phyloP scores from a whole-genome alignment of 768 basidiomycete species.

The Pleurotus salmoneostramineus region DNA sequence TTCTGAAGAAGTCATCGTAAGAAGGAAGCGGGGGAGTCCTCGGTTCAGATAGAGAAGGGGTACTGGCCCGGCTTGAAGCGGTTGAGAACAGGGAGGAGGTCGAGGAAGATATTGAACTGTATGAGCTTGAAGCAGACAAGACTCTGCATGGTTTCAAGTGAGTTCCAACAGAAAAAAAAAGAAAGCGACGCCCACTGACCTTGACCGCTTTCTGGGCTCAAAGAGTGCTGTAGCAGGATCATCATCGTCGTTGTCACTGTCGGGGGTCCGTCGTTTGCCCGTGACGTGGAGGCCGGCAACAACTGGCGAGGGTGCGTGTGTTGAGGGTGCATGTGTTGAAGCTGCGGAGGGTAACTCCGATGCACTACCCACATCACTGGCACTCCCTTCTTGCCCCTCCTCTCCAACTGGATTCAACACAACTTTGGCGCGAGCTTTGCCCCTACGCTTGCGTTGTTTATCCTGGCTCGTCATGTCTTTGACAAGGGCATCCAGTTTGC shows the following conservation, averaged over 20 bases:
- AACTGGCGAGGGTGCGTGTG: too few species aligned
- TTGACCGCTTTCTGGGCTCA: conserved; percentile 12
- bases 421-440: background rate
- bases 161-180: too few species aligned
- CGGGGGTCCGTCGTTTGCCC: background rate
- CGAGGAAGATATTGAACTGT: background rate
- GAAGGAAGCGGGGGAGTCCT: too few species aligned
- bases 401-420: too few species aligned
- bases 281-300: background rate
- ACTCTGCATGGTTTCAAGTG: background rate
- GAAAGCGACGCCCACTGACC: conserved; percentile 8
- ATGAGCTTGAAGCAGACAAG: background rate
- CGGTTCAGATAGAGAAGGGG: too few species aligned
- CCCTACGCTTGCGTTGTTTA: conserved; percentile 11
- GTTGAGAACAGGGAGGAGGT: background rate
- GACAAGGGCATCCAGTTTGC: conserved; percentile 22
- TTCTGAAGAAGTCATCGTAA: conserved; percentile 25
- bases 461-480: conserved; percentile 22
- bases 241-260: background rate
- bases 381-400: too few species aligned
- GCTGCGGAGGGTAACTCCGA: too few species aligned
- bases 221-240: background rate
- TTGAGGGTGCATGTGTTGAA: too few species aligned
- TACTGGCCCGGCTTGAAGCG: background rate
- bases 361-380: too few species aligned